Evolutionary conservation across 2,329 filamentous ascomycete species (phyloP), one percentile per base, ranked within the genome.

Genomic region (Aureobasidium sp.): DNA sequence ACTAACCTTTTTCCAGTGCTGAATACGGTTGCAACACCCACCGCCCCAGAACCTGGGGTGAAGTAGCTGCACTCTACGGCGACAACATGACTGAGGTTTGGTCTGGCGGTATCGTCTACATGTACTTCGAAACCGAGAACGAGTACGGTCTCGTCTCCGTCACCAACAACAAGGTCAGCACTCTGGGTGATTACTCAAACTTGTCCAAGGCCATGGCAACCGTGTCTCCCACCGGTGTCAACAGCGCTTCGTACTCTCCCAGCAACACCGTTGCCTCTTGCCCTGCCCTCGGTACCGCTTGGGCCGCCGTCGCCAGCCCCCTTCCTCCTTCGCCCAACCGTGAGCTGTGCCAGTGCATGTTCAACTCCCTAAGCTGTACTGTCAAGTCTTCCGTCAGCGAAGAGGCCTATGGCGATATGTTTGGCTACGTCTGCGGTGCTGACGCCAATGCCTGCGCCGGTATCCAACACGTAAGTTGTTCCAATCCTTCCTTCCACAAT

Each of bases 81-180:
- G 73, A 81, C 64, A 73, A 91, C 64, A 99, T 99, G 94, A 89
- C 86, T 31, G 76, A 77, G 11, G 90, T 96, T 71, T 94, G 94
- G 85, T 95, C 90, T 62, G 94, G 94, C 69, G 94, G 93, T 77
- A 96, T 99, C 68, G 91, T 97, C 74, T 99, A 97, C 84, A 96
- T 96, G 91, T 99, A 94, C 81, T 93, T 91, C 80, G 83, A 96
- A 80, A 92, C 96, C 76, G 79, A 74, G 64, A 97, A 97, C 80
- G 80, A 97, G 74, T 99, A 90, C 72, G 94, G 89, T 76, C 83
- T 96, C 48, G 87, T 92, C 64, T 76, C 81, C 63, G 74, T 90
- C 64, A 73, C 78, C 53, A 82, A 82, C 70, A 78, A 79, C 71
- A 77, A 78, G 47, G 89, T 88, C 66, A 82, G 77, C 66, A 88